A percentile compares a stretch with the other conserved stretches of the same genome.
Evolutionary conservation across 257 asterid genomes (phyloP).

Genomic region (Mentha longifolia): DNA sequence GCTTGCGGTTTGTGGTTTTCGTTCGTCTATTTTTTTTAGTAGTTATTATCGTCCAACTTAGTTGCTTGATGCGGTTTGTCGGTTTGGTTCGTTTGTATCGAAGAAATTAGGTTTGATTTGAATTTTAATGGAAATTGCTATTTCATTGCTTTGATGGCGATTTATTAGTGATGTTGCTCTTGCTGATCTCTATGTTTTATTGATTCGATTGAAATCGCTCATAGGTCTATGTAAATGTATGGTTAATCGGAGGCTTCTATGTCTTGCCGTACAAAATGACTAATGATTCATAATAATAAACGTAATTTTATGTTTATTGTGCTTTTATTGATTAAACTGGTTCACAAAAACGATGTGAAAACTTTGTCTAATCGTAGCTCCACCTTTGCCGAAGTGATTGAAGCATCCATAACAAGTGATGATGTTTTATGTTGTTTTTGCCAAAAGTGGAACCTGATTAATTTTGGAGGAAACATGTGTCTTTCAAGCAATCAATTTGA

Average conservation of each 20-base stretch:
- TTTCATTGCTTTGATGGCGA: constrained; percentile 15
- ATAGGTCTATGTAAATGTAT: constrained; percentile 1
- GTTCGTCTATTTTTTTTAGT: background rate
- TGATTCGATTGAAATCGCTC: constrained; percentile 10
- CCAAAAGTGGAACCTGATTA: background rate
- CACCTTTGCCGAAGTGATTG: background rate
- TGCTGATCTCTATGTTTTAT: background rate
- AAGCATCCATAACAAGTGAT: background rate
- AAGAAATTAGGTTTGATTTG: background rate
- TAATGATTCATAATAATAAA: background rate
- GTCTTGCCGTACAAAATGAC: background rate
- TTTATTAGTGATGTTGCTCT: constrained; percentile 6
- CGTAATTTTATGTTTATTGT: constrained; percentile 13
- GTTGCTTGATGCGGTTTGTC: constrained; percentile 2
- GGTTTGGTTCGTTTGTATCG: constrained; percentile 9
- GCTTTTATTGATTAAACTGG: background rate
- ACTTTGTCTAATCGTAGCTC: constrained; percentile 1
- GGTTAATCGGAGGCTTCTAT: constrained; percentile 6
- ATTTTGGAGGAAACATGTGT: background rate
- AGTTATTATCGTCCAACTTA: background rate
- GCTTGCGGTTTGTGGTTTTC: background rate
- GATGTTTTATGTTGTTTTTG: background rate
- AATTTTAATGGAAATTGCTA: background rate
- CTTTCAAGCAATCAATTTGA: constrained; percentile 7
- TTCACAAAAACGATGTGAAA: background rate